Evolutionary conservation across 305 asterid species (phyloP).

Genomic region (Fraxinus paxiana): DNA sequence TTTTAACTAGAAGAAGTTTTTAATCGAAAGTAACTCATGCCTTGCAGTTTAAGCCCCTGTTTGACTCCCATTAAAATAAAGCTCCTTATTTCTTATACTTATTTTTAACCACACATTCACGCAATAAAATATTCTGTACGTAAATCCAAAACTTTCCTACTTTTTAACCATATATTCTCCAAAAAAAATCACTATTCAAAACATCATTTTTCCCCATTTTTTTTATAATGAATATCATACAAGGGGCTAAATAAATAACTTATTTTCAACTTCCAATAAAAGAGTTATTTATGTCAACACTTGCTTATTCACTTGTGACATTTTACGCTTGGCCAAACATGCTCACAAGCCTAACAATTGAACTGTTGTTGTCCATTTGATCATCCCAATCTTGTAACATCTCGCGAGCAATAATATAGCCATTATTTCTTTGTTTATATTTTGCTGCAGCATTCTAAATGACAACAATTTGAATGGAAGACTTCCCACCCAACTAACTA

Average conservation of each 20-base stretch:
- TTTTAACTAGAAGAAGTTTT: not conserved
- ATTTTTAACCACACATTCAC: not conserved
- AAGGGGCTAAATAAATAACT: not conserved
- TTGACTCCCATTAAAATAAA: not conserved
- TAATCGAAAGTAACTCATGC: not conserved
- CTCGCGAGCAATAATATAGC: not conserved
- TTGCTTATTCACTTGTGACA: not conserved
- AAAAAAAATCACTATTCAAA: not conserved
- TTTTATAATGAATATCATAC: not conserved
- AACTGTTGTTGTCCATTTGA: not conserved
- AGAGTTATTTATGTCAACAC: not conserved
- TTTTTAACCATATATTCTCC: not conserved
- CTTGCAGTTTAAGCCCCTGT: not conserved
- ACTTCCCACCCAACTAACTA: constrained; percentile 72
- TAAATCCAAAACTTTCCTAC: not conserved
- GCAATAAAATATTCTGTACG: not conserved
- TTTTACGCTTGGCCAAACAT: not conserved
- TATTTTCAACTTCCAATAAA: not conserved
- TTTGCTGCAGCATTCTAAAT: constrained; percentile 52
- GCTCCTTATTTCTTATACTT: not conserved
- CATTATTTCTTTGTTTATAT: not conserved
- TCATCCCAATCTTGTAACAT: not conserved
- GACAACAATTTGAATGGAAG: constrained; percentile 65
- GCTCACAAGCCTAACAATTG: not conserved
- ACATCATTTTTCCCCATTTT: not conserved